Evolutionary conservation across 2,329 filamentous ascomycete genomes (phyloP).

Genomic region (Cladosporium austrohemisphaericum): DNA sequence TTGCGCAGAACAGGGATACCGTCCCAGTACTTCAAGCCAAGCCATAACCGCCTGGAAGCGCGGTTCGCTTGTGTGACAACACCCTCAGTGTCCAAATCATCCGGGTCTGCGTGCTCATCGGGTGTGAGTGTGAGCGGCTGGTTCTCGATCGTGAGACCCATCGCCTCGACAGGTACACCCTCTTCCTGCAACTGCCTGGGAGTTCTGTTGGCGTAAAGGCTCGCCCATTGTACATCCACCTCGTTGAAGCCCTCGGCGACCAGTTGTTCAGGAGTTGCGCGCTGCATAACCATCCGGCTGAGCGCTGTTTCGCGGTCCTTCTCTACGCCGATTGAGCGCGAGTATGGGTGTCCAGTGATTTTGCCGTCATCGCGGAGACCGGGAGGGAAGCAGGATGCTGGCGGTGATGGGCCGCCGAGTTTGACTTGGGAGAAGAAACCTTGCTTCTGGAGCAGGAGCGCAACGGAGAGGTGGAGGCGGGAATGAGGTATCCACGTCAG

Average conservation of each 20-base stretch:
- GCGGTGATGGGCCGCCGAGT: constrained; percentile 62
- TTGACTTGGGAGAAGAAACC: constrained; percentile 80
- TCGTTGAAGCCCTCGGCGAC: constrained; percentile 26
- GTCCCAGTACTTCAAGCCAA: constrained; percentile 87
- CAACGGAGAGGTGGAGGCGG: constrained; percentile 73
- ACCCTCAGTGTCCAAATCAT: constrained; percentile 28
- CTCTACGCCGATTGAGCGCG: constrained; percentile 7
- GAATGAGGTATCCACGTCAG: constrained; percentile 78
- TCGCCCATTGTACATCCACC: constrained; percentile 16
- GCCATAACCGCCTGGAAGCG: constrained; percentile 72
- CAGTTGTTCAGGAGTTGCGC: constrained; percentile 22
- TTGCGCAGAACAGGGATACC: constrained; percentile 71
- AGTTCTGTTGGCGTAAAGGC: constrained; percentile 9
- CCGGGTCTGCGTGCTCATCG: constrained; percentile 25
- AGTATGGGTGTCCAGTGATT: constrained; percentile 27
- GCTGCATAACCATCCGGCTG: constrained; percentile 23
- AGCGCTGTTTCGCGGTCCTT: constrained; percentile 27
- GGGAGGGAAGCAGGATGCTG: constrained; percentile 35
- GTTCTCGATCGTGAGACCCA: constrained; percentile 28
- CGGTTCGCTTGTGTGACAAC: constrained; percentile 55
- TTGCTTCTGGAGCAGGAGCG: constrained; percentile 73
- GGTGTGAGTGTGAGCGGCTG: constrained; percentile 27
- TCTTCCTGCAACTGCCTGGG: constrained; percentile 25
- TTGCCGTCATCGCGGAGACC: constrained; percentile 28
- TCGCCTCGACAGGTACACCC: constrained; percentile 29